Evolutionary conservation across 2,329 filamentous ascomycete species (phyloP), one percentile per base, ranked within the genome.

Genomic region (Aspergillus awamori): DNA sequence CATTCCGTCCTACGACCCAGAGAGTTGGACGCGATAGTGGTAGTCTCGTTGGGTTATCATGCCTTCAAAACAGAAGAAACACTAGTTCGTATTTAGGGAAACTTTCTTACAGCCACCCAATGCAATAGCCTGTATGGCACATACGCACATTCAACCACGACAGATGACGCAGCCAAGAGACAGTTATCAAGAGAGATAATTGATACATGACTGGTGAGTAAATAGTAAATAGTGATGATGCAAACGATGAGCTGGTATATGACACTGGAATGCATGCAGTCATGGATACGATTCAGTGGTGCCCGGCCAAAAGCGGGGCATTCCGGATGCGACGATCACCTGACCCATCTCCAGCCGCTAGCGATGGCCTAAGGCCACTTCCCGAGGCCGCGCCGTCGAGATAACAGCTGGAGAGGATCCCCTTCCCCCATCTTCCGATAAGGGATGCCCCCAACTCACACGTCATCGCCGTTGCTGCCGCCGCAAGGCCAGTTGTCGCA

Each of bases 291-390:
- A 30, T 30, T 30, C 28, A 36, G 33, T 36, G 33, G 33, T 28
- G 10, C 47, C 47, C 26, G n/a, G 33, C 28, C 24, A 26, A 56
- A 56, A 45, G 39, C 39, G 53, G 53, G 53, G 53, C 39, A 30
- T 56, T 30, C 63, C 58, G 65, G 62, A 65, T 61, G 62, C 65
- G 67, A 59, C 61, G 65, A 69, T 69, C 67, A 69, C 67, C 65
- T 69, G 67, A 69, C 53, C 62, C 41, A 55, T 43, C 55, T 51
- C 38, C 39, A 47, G 41, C 53, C 43, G 45, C 57, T 55, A 53
- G 57, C 26, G 30, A 30, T 20, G 10, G 28, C 38, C 17, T 58
- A 60, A 59, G 62, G 30, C 30, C 22, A 30, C 59, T 52, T 56
- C 53, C 59, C 62, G 49, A 60, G 47, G 24, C 57, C 55, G 51